Conservation (phyloP, 2,329 filamentous ascomycete genomes). For the Madurella fahalii region DNA sequence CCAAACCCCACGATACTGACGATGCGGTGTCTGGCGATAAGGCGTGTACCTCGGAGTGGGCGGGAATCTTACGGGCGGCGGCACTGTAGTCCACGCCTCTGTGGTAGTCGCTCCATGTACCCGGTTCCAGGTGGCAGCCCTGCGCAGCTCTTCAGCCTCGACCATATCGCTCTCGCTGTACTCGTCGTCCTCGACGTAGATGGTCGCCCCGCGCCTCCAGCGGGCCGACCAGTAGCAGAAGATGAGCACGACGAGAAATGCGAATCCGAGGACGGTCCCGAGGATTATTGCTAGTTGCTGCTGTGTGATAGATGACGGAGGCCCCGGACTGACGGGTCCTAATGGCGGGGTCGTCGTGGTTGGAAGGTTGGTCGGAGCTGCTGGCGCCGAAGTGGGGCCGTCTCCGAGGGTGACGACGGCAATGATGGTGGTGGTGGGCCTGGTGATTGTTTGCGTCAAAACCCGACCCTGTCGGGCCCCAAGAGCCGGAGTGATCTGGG, state of each 20-base stretch:
- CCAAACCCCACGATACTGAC: constrained; percentile 18
- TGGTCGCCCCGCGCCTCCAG: not conserved
- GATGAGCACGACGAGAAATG: constrained; percentile 34
- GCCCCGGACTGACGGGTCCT: not conserved
- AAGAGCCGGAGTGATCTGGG: not conserved
- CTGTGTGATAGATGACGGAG: constrained; percentile 30
- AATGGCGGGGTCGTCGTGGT: constrained; percentile 12
- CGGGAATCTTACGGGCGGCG: constrained; percentile 18
- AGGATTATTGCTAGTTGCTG: constrained; percentile 41
- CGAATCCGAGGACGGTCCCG: constrained; percentile 37
- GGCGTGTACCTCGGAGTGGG: constrained; percentile 18
- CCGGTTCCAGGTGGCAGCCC: not conserved
- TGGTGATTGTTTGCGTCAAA: constrained; percentile 36
- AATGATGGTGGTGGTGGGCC: constrained; percentile 35
- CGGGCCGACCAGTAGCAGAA: constrained; percentile 19
- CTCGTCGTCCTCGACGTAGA: not conserved
- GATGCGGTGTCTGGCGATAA: constrained; percentile 18
- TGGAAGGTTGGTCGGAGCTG: constrained; percentile 17
- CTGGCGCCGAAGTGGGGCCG: constrained; percentile 5
- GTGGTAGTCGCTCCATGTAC: not conserved
- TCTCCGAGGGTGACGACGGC: constrained; percentile 33
- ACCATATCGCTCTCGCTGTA: constrained; percentile 6
- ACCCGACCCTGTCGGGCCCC: constrained; percentile 21
- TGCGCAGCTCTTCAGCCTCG: not conserved
- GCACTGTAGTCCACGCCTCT: constrained; percentile 10